Evolutionary conservation across 257 asterid genomes (phyloP).

Genomic region (Penstemon davidsonii): DNA sequence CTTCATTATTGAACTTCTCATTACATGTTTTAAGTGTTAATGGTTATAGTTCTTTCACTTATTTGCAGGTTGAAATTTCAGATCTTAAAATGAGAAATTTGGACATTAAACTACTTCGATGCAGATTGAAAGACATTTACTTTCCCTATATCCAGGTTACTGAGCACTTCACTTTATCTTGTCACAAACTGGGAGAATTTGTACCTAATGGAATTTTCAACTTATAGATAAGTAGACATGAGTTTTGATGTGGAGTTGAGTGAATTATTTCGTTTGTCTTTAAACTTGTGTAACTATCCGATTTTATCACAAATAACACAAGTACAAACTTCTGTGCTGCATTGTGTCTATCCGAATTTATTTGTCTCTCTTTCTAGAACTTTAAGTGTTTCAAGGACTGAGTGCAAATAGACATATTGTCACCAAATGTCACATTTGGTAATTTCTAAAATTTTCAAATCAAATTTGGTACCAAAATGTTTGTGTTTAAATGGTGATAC

Average conservation of each 20-base stretch:
- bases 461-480: neutral
- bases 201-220: too few relatives aligned
- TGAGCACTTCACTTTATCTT: neutral
- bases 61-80: conserved; percentile 59
- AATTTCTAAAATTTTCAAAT: neutral
- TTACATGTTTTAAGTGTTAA: neutral
- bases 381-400: neutral
- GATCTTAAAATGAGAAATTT: conserved; percentile 37
- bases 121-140: conserved; percentile 68
- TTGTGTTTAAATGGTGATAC: neutral
- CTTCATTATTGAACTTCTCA: neutral
- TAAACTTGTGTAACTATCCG: neutral
- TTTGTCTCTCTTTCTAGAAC: neutral
- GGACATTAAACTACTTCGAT: conserved; percentile 33
- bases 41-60: neutral
- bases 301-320: neutral
- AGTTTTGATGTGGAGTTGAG: neutral
- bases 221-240: neutral
- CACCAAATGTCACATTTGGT: neutral
- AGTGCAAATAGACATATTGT: neutral
- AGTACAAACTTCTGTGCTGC: neutral
- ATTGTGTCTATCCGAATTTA: neutral
- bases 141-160: conserved; percentile 84
- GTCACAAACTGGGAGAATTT: too few relatives aligned
- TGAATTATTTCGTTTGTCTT: neutral